Conservation (phyloP, 106 monocot genomes). For the Triglochin maritima region DNA sequence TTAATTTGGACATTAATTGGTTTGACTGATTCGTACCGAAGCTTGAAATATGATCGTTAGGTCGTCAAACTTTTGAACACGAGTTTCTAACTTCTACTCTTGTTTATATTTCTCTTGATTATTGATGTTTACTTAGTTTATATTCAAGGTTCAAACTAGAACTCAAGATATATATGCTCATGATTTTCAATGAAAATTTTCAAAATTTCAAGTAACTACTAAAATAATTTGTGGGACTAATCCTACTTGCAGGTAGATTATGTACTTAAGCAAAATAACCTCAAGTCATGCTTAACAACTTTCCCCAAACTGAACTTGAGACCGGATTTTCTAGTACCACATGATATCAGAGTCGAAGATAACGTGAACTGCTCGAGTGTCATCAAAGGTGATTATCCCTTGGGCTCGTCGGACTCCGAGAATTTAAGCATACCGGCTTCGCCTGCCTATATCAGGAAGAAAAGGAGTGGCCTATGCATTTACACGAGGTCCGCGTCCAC, state of each 20-base stretch:
- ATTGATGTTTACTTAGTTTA: too few relatives aligned
- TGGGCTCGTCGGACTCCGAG: constrained; percentile 57
- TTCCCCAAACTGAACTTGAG: constrained; percentile 49
- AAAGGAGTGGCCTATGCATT: constrained; percentile 39
- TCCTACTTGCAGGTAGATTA: constrained; percentile 61
- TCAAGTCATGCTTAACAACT: constrained; percentile 47
- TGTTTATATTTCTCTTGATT: too few relatives aligned
- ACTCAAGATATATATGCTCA: too few relatives aligned
- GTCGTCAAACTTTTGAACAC: too few relatives aligned
- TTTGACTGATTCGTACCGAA: too few relatives aligned
- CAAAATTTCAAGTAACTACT: too few relatives aligned
- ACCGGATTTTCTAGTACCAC: constrained; percentile 60
- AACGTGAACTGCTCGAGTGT: constrained; percentile 70
- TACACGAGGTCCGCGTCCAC: constrained; percentile 32
- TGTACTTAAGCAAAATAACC: constrained; percentile 51
- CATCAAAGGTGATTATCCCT: constrained; percentile 56
- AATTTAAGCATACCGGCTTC: constrained; percentile 42
- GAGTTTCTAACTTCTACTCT: too few relatives aligned
- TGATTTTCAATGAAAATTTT: too few relatives aligned
- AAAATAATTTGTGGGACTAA: background rate
- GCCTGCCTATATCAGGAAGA: constrained; percentile 34
- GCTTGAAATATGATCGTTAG: too few relatives aligned
- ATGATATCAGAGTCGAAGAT: constrained; percentile 28
- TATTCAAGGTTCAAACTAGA: too few relatives aligned
- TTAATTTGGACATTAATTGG: too few relatives aligned